These are phyloP conservation scores for Heteromeles arbutifolia DNA, from an alignment of 306 rosid species.

Conservation along the genomic window DNA sequence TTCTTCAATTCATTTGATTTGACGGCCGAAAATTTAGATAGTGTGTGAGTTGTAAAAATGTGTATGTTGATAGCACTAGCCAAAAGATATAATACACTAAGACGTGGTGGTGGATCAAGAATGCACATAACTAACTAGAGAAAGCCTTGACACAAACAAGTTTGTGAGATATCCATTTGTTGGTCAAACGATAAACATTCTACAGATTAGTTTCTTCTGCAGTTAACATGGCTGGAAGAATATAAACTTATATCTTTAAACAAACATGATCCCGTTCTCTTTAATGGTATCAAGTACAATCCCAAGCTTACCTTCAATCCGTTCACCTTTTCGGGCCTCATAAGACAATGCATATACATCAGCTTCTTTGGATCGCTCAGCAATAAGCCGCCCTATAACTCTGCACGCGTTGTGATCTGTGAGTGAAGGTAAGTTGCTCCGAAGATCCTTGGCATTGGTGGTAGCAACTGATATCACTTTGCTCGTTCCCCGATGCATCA, in stretches of 20 bases:
- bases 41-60: too few relatives aligned
- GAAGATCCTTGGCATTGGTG: slow-evolving; percentile 69
- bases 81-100: background rate
- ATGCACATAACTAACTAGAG: background rate
- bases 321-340: slow-evolving; percentile 70
- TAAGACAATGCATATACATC: slow-evolving; percentile 76
- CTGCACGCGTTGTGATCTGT: slow-evolving; percentile 66
- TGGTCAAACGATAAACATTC: background rate
- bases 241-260: background rate
- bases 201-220: background rate
- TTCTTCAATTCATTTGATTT: too few relatives aligned
- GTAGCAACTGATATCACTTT: slow-evolving; percentile 90
- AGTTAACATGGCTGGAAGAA: background rate
- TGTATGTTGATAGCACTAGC: too few relatives aligned
- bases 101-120: background rate
- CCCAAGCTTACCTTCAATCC: slow-evolving; percentile 75
- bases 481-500: slow-evolving; percentile 81
- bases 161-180: background rate
- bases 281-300: slow-evolving; percentile 73
- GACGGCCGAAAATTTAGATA: too few relatives aligned
- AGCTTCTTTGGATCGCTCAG: slow-evolving; percentile 85
- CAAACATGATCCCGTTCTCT: slow-evolving; percentile 65
- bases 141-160: background rate
- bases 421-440: slow-evolving; percentile 57
- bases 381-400: slow-evolving; percentile 67